Evolutionary conservation across 2,329 filamentous ascomycete genomes (phyloP).

Genomic region (Alternaria brassicicola): DNA sequence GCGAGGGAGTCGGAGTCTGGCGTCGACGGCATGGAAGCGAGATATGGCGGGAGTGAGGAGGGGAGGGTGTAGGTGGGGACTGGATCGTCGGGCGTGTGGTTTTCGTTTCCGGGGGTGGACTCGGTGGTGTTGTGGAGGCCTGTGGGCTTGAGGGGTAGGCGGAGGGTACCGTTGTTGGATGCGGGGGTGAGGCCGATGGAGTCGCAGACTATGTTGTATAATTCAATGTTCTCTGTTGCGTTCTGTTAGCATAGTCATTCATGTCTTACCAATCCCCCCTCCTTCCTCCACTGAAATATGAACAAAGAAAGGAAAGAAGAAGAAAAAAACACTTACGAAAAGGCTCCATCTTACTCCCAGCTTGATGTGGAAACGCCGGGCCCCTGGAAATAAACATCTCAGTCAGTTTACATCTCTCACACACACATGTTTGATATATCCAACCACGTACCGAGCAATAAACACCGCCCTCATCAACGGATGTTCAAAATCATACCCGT

Average conservation of each 20-base stretch:
- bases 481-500: slow-evolving; percentile 94
- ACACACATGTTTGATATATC: no score
- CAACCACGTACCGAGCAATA: slow-evolving; percentile 63
- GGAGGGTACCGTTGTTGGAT: slow-evolving; percentile 86
- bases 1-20: slow-evolving; percentile 22
- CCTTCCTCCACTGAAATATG: no score
- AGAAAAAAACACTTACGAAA: no score
- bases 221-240: slow-evolving; percentile 93
- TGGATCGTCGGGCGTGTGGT: slow-evolving; percentile 63
- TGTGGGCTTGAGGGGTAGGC: slow-evolving; percentile 69
- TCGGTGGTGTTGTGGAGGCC: slow-evolving; percentile 65
- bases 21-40: slow-evolving; percentile 30
- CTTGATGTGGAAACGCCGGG: slow-evolving; percentile 85
- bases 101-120: slow-evolving; percentile 37
- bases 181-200: slow-evolving; percentile 74
- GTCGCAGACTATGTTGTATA: slow-evolving; percentile 95
- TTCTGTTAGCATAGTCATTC: no score
- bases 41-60: slow-evolving; percentile 3
- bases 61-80: slow-evolving; percentile 16
- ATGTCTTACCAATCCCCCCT: no score
- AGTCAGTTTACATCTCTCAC: no score
- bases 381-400: slow-evolving; percentile 91
- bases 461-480: slow-evolving; percentile 97
- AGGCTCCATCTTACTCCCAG: slow-evolving; percentile 76
- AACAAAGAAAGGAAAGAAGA: no score